Evolutionary conservation across 2,329 filamentous ascomycete species (phyloP).

Genomic region (Lachnellula cervina): DNA sequence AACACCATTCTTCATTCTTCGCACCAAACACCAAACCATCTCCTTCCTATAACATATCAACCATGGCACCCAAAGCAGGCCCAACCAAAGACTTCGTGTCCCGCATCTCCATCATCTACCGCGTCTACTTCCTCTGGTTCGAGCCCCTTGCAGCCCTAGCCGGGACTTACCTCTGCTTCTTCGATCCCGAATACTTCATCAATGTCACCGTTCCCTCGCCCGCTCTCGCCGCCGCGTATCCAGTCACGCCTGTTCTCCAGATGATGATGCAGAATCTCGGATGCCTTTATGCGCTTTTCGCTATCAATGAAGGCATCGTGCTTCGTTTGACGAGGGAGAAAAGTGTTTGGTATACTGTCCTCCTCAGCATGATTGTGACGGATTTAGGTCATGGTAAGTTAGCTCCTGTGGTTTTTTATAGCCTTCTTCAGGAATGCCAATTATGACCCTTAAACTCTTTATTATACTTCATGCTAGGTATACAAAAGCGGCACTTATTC

Average conservation of each 20-base stretch:
- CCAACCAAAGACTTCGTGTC: not conserved
- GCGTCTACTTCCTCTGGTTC: slow-evolving; percentile 25
- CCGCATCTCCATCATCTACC: slow-evolving; percentile 20
- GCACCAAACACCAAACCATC: too few relatives aligned
- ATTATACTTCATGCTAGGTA: too few relatives aligned
- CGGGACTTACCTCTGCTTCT: slow-evolving; percentile 22
- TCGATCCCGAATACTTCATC: slow-evolving; percentile 16
- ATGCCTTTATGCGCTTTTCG: slow-evolving; percentile 29
- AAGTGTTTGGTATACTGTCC: slow-evolving; percentile 27
- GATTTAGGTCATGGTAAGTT: slow-evolving; percentile 28
- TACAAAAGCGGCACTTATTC: too few relatives aligned
- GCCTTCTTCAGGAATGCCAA: too few relatives aligned
- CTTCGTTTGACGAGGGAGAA: slow-evolving; percentile 28
- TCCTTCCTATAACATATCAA: slow-evolving; percentile 10
- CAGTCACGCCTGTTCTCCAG: slow-evolving; percentile 21
- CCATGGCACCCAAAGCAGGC: not conserved
- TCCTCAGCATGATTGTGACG: slow-evolving; percentile 23
- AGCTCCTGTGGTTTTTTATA: too few relatives aligned
- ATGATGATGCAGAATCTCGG: slow-evolving; percentile 30
- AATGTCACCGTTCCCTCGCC: slow-evolving; percentile 21
- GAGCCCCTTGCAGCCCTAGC: slow-evolving; percentile 23
- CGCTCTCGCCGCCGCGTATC: slow-evolving; percentile 8
- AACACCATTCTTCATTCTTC: too few relatives aligned
- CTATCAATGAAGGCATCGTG: slow-evolving; percentile 29
- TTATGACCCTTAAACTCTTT: too few relatives aligned